Evolutionary conservation across 495 filamentous ascomycete genomes (phyloP), one percentile per base, ranked within the genome.

Genomic region (Penicillium pancosmium): DNA sequence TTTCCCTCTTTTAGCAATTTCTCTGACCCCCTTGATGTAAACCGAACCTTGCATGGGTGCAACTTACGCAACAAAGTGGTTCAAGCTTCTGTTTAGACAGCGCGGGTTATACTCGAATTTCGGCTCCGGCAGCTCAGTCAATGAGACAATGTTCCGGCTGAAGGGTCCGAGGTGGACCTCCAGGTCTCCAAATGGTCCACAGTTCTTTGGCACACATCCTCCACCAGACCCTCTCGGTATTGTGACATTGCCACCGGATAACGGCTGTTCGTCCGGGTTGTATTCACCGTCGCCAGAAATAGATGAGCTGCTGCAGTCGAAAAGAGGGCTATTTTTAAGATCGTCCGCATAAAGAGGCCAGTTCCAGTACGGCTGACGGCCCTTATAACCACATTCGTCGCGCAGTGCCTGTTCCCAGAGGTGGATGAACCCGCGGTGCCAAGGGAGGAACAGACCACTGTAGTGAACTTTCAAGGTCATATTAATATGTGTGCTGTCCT

Each of bases 341-440:
- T 73, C 68, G 43, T 64, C 48, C 9, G 72, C 68, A 60, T 62
- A 77, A 19, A 69, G 68, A 4, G 73, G 58, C 81, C 81, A 84
- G 68, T 82, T 76, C 78, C 78, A 78, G 77, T 86, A 86, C 63
- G 70, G 70, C 1, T 83, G 80, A 53, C 71, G 72, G 12, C 84
- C 86, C 1, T 57, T 78, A 61, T 89, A 91, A 25, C 84, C 84
- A 62, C 89, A 92, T 64, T 92, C 88, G 4, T 86, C 79, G 10
- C 77, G 74, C 15, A 92, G 74, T 3, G 87, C 84, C 55, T 79
- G 78, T 67, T 91, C 88, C 69, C 81, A 89, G 3, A 78, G 68
- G 54, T 74, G 78, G 23, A 82, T 67, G 61, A 85, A 89, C 54
- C 84, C 85, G 18, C 89, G 78, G 61, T 92, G 88, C 86, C 87